Conservation (phyloP, 345 rosid genomes). For the Mallotus nudiflorus region DNA sequence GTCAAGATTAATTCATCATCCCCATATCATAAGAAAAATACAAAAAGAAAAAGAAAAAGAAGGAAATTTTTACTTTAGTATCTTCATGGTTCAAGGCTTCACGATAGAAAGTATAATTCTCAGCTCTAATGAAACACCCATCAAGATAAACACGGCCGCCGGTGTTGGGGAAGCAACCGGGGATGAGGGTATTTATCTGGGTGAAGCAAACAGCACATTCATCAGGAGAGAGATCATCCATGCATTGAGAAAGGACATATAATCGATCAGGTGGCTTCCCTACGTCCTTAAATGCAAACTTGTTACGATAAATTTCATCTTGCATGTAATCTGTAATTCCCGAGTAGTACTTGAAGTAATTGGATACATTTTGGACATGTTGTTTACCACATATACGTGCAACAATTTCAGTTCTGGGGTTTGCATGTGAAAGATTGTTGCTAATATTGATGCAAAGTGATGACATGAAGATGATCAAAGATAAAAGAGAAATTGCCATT, state of each 20-base stretch:
- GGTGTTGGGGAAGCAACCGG: conserved; percentile 39
- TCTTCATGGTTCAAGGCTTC: conserved; percentile 31
- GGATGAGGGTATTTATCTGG: conserved; percentile 34
- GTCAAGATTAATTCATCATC: no score
- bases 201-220: conserved; percentile 44
- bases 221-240: conserved; percentile 40
- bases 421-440: conserved; percentile 14
- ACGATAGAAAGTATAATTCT: conserved; percentile 44
- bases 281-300: conserved; percentile 34
- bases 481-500: conserved; percentile 15
- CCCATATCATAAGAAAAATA: no score
- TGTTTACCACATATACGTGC: conserved; percentile 30
- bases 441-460: no score
- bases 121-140: conserved; percentile 50
- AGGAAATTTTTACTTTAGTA: conserved; percentile 27
- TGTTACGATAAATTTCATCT: conserved; percentile 28
- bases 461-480: conserved; percentile 17
- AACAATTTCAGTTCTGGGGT: conserved; percentile 34
- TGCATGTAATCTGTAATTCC: conserved; percentile 22
- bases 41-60: neutral
- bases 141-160: conserved; percentile 53
- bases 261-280: conserved; percentile 44
- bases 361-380: conserved; percentile 27
- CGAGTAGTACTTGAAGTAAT: conserved; percentile 31
- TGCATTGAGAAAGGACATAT: conserved; percentile 44